Base-by-base conservation (phyloP, 768 basidiomycete genomes). In the Albatrellus ellisii region DNA sequence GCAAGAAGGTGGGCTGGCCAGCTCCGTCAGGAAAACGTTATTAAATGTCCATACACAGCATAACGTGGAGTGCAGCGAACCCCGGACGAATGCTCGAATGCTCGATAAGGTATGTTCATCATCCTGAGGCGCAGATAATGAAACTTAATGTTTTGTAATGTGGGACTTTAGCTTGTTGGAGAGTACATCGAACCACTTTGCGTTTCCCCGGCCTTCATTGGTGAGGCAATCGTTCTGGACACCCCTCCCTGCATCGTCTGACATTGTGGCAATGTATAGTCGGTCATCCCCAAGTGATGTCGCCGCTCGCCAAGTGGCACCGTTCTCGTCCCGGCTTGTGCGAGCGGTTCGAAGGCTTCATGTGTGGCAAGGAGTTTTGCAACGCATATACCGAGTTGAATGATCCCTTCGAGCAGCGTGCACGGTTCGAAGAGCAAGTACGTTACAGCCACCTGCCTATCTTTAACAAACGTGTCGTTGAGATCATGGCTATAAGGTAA, bases 351-450 rank as follows among this genome's bases (percentile, higher is more conserved):
- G 95, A 99, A 61, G 89, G 78, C 7, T 99, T 99, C 75, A 75
- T 99, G 73, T 94, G 90, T 41, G 89, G 89, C 45, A 92, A 95
- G 71, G 94, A 97, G 64, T 79, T 98, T 62, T 92, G 89, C 70
- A 98, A 99, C 55, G 94, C 95, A 18, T 99, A 99, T 60, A 99
- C 95, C 31, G 95, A 99, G 69, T 75, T 99, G 70, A 99, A 99
- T 65, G 95, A 99, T 64, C 95, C 90, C 0, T 94, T 92, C 57
- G 88, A 91, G 61, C 95, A 99, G 63, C 72, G 91, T 26, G 65
- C 88, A 54, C 78, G 95, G 49, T 99, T 99, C 63, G 89, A 94
- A 62, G 95, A 98, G 61, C 87, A 90, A 72, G 77, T 79, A 21
- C 32, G 62, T 46, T 26, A 24, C 0, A 5, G 21, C 34, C 38